These are phyloP conservation scores for Clonostachys sp. DNA, from an alignment of 2,329 filamentous ascomycete genomes.

Conservation along the genomic window DNA sequence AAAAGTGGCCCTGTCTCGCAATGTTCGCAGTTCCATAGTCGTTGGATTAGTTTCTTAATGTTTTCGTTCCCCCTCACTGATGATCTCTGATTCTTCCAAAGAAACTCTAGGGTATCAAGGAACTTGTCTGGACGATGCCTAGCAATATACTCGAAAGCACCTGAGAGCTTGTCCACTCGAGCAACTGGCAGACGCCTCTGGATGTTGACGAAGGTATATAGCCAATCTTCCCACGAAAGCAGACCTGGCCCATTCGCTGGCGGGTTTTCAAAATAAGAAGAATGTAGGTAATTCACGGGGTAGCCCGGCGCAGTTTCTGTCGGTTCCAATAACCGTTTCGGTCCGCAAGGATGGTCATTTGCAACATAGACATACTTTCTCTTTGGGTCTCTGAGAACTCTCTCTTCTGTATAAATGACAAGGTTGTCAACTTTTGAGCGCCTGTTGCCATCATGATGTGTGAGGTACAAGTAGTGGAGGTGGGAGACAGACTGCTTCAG, in stretches of 20 bases:
- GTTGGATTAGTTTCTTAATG: too few relatives aligned
- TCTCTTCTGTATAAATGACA: too few relatives aligned
- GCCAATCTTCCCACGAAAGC: background rate
- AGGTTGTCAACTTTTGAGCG: too few relatives aligned
- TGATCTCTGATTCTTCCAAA: background rate
- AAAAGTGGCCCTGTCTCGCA: too few relatives aligned
- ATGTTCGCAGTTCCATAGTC: too few relatives aligned
- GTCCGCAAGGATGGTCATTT: background rate
- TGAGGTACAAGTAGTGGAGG: slow-evolving; percentile 5
- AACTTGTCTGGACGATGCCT: background rate
- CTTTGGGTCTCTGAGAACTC: background rate
- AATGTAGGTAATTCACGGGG: too few relatives aligned
- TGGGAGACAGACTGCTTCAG: background rate
- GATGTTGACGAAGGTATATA: background rate
- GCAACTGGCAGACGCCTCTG: background rate
- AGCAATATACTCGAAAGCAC: background rate
- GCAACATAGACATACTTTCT: background rate
- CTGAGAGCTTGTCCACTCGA: background rate
- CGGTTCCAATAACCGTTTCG: background rate
- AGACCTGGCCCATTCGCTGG: too few relatives aligned
- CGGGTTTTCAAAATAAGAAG: too few relatives aligned
- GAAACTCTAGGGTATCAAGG: background rate
- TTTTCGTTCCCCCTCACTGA: background rate
- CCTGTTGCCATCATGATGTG: background rate
- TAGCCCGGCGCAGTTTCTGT: slow-evolving; percentile 1